Evolutionary conservation across 2,329 filamentous ascomycete genomes (phyloP).

Genomic region (Xylaria sp.): DNA sequence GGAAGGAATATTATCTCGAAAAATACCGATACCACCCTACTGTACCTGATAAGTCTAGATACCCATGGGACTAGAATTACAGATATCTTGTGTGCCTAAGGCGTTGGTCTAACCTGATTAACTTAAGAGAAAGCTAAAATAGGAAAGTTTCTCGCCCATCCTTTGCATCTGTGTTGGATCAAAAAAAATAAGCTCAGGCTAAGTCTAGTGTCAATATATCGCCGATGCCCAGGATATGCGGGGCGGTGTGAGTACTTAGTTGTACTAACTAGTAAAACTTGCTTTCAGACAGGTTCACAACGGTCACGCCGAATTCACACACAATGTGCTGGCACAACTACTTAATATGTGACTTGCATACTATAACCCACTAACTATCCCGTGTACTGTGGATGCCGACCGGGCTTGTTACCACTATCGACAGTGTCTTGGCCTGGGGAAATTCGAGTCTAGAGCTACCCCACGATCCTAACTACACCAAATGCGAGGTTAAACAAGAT

Average conservation of each 20-base stretch:
- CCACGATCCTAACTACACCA: background rate
- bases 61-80: background rate
- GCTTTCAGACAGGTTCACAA: conserved; percentile 3
- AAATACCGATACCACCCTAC: background rate
- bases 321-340: conserved; percentile 5
- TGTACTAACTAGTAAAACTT: too few species aligned
- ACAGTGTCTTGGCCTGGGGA: background rate
- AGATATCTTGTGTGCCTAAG: background rate
- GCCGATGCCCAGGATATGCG: background rate
- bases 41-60: background rate
- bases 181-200: conserved; percentile 2
- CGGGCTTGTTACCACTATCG: background rate
- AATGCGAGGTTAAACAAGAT: conserved; percentile 1
- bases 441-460: conserved; percentile 3
- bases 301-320: background rate
- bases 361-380: background rate
- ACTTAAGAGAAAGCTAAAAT: background rate
- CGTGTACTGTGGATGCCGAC: background rate
- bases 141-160: conserved; percentile 2
- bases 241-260: background rate
- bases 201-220: background rate
- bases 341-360: conserved; percentile 18
- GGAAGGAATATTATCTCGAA: conserved; percentile 1
- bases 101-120: background rate
- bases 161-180: background rate